A percentile compares a stretch with the other conserved stretches of the same genome.
Conservation (phyloP, 805 yeast genomes). For the Zygosaccharomyces pseudorouxii region DNA sequence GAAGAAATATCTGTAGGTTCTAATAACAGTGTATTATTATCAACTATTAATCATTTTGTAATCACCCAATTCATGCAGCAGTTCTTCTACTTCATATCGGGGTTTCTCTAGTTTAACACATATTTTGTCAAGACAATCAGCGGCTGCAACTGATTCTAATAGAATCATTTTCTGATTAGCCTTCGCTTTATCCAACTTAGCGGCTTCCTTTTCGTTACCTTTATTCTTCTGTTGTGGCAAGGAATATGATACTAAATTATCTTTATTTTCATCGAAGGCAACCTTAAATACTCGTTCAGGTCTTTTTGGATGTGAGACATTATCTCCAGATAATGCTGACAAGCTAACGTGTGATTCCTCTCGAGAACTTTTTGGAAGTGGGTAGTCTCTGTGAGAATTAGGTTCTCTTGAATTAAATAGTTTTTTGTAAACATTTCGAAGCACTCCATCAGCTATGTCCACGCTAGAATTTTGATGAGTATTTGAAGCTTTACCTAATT, state of each 20-base stretch:
- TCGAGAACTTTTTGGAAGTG: constrained; percentile 6
- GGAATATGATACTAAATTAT: constrained; percentile 5
- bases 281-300: constrained; percentile 22
- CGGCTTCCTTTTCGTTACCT: constrained; percentile 5
- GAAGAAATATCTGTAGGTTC: not conserved
- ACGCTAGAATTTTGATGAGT: constrained; percentile 9
- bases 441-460: constrained; percentile 30
- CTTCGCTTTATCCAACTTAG: constrained; percentile 23
- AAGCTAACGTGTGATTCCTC: constrained; percentile 10
- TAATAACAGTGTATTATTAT: constrained; percentile 4
- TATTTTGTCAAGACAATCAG: constrained; percentile 57
- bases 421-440: constrained; percentile 30
- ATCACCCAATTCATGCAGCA: constrained; percentile 46
- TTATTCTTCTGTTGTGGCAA: constrained; percentile 5
- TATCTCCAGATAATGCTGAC: constrained; percentile 8
- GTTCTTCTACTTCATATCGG: constrained; percentile 48
- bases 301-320: constrained; percentile 7
- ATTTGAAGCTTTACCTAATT: constrained; percentile 15
- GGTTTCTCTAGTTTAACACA: constrained; percentile 65
- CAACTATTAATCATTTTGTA: constrained; percentile 44
- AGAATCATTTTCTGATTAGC: constrained; percentile 27
- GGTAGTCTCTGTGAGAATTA: constrained; percentile 1
- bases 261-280: constrained; percentile 23
- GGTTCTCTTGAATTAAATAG: constrained; percentile 14
- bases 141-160: constrained; percentile 45